Evolutionary conservation across 2,329 filamentous ascomycete genomes (phyloP).

Genomic region (Purpureocillium lavendulum): DNA sequence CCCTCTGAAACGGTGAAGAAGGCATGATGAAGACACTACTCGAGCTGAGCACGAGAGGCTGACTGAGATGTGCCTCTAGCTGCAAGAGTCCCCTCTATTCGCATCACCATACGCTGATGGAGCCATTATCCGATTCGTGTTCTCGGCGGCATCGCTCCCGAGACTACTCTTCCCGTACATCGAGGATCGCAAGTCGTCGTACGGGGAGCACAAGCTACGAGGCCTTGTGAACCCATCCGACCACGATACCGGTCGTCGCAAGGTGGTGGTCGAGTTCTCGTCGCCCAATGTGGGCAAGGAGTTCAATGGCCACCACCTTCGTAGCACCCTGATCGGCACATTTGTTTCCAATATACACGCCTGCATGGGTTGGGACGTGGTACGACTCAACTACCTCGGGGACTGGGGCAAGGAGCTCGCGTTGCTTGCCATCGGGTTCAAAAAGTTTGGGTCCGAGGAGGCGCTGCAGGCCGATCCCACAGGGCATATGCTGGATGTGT

Average conservation of each 20-base stretch:
- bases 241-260: not conserved
- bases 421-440: slow-evolving; percentile 59
- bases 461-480: slow-evolving; percentile 57
- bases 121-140: too few relatives aligned
- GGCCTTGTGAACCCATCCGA: too few relatives aligned
- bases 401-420: slow-evolving; percentile 72
- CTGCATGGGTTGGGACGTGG: slow-evolving; percentile 60
- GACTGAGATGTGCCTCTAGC: too few relatives aligned
- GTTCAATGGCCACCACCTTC: slow-evolving; percentile 66
- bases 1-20: too few relatives aligned
- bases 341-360: slow-evolving; percentile 63
- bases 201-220: too few relatives aligned
- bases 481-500: slow-evolving; percentile 64
- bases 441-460: slow-evolving; percentile 59
- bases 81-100: too few relatives aligned
- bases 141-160: too few relatives aligned
- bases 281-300: slow-evolving; percentile 72
- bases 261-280: slow-evolving; percentile 62
- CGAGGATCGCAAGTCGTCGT: too few relatives aligned
- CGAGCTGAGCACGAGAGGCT: too few relatives aligned
- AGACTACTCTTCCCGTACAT: too few relatives aligned
- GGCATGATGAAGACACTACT: too few relatives aligned
- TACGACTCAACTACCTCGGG: slow-evolving; percentile 67
- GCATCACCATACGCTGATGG: too few relatives aligned
- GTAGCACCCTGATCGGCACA: slow-evolving; percentile 69